Base-by-base conservation (phyloP, 148 eudicot genomes). In the Linanthus parryae region DNA sequence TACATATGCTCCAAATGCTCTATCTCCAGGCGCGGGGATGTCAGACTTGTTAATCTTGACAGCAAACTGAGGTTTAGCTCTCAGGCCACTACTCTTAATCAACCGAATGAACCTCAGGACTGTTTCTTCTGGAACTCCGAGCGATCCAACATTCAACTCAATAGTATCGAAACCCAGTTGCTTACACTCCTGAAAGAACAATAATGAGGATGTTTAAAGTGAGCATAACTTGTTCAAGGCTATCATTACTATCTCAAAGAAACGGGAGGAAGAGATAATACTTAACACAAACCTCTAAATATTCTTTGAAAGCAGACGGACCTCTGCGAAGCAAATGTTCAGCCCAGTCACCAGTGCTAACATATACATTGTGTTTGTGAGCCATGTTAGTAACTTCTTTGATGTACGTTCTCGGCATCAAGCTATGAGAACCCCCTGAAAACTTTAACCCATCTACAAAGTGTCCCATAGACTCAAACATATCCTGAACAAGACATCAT, bases 291-390 rank as follows among this genome's bases (percentile, higher is more conserved):
- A 84, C 98, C 90, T 92, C 85, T 47, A 92, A 61, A 57, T 81
- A 74, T 8, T 84, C 83, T 52, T 82, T 83, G 48, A 87, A 74
- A 52, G 79, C 76, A 69, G 97, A 79, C 59, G 89, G 88, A 22
- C 95, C 97, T 60, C 51, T 71, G 38, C 73, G 81, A 48, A 75
- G 79, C 61, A 79, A 52, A 62, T 83, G 78, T 52, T 91, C 97
- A 52, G 86, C 97, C 97, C 97, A 91, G 54, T 86, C 95, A 35
- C 97, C 97, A 0, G 95, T 80, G 52, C 95, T 91, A 36, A 91
- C 95, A 70, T 86, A 83, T 29, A 86, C 69, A 59, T 83, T 63
- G 74, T 91, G 95, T 62, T 69, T 71, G 59, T 66, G 97, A 7
- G 97, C 97, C 89, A 91, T 72, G 48, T 81, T 74, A 34, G 82